phyloP scores from a whole-genome alignment of 1,284 basidiomycete genomes.

The Afroboletus lepidellus region DNA sequence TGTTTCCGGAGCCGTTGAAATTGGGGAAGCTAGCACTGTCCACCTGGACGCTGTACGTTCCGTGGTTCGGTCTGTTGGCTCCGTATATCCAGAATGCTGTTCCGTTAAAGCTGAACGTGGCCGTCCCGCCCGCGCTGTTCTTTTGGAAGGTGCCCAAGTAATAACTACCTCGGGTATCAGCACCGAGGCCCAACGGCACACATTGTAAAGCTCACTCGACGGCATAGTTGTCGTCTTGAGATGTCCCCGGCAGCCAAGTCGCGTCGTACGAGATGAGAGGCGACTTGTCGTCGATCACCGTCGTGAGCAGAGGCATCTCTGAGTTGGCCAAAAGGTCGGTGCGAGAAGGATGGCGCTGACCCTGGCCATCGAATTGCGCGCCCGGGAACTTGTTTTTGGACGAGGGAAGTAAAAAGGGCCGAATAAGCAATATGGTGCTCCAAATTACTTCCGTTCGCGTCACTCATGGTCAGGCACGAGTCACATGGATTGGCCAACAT shows the following conservation, averaged over 20 bases:
- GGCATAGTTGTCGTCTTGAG: constrained; percentile 17
- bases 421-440: background rate
- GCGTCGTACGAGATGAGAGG: constrained; percentile 30
- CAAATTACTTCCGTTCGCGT: background rate
- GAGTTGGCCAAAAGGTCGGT: background rate
- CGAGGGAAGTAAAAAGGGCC: background rate
- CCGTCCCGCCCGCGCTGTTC: constrained; percentile 27
- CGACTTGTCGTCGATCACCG: constrained; percentile 31
- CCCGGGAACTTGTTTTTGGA: no score
- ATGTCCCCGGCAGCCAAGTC: constrained; percentile 26
- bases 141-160: constrained; percentile 32
- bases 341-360: background rate
- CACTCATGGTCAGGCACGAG: background rate
- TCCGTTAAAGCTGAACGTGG: constrained; percentile 37
- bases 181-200: background rate
- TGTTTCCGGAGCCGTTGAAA: constrained; percentile 11
- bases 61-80: constrained; percentile 31
- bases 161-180: constrained; percentile 21
- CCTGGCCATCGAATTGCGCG: background rate
- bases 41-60: constrained; percentile 31
- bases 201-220: constrained; percentile 15
- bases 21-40: constrained; percentile 19
- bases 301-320: constrained; percentile 26
- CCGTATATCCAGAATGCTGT: constrained; percentile 36
- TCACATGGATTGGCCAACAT: constrained; percentile 8